phyloP scores from a whole-genome alignment of 176 grass and related monocot genomes.

The Eleusine coracana region DNA sequence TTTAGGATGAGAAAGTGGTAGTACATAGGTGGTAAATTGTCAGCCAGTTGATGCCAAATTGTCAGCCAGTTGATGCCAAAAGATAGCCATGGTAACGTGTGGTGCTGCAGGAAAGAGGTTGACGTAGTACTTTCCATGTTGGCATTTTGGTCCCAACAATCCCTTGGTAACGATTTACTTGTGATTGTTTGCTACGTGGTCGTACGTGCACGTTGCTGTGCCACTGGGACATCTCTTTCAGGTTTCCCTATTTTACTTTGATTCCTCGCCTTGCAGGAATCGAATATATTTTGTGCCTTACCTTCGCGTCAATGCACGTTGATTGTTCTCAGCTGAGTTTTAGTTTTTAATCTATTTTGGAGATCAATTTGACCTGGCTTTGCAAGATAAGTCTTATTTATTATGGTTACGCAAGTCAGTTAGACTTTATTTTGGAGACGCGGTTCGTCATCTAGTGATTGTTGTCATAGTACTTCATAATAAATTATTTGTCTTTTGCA shows the following conservation, averaged over 20 bases:
- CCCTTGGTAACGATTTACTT: constrained; percentile 6
- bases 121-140: constrained; percentile 20
- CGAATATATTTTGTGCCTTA: neutral
- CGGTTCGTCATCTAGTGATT: constrained; percentile 15
- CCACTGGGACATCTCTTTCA: constrained; percentile 17
- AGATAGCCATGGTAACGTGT: constrained; percentile 6
- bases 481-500: neutral
- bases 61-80: neutral
- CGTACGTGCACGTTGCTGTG: constrained; percentile 36
- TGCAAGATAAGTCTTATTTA: constrained; percentile 12
- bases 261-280: constrained; percentile 6
- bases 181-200: constrained; percentile 1
- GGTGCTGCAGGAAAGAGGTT: constrained; percentile 11
- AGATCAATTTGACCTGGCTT: constrained; percentile 24
- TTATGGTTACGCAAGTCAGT: constrained; percentile 22
- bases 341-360: constrained; percentile 1
- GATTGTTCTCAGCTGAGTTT: neutral
- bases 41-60: constrained; percentile 3
- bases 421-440: constrained; percentile 13
- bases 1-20: constrained; percentile 23
- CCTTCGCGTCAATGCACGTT: neutral
- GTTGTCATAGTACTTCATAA: neutral
- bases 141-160: constrained; percentile 32
- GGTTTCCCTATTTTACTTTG: neutral
- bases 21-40: neutral